A percentile compares a stretch with the other conserved stretches of the same genome.
These are phyloP conservation scores for Trichoderma atrobrunneum DNA, from an alignment of 2,329 filamentous ascomycete genomes.

Conservation along the genomic window DNA sequence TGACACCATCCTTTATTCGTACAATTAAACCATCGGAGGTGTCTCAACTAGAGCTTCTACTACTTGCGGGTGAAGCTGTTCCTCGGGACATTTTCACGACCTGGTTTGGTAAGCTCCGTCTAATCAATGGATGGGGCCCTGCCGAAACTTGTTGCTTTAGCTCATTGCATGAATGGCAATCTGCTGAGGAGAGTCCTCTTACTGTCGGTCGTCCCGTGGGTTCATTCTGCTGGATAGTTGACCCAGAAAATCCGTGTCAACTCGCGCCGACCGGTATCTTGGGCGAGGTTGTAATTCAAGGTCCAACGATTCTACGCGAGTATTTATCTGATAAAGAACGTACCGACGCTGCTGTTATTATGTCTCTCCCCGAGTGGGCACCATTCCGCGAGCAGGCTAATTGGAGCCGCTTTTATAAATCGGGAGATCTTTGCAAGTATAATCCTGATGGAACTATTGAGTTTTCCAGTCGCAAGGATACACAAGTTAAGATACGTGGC, in stretches of 20 bases:
- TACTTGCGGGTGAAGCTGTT: slow-evolving; percentile 21
- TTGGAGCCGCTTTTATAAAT: slow-evolving; percentile 16
- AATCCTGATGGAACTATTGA: slow-evolving; percentile 18
- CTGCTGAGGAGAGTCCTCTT: slow-evolving; percentile 5
- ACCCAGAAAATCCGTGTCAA: slow-evolving; percentile 12
- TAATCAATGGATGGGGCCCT: slow-evolving; percentile 25
- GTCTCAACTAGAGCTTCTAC: slow-evolving; percentile 13
- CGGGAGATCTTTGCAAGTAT: slow-evolving; percentile 17
- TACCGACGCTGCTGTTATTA: neutral
- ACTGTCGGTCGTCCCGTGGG: slow-evolving; percentile 18
- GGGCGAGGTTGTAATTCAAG: slow-evolving; percentile 20
- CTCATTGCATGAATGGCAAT: slow-evolving; percentile 18
- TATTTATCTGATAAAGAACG: slow-evolving; percentile 17
- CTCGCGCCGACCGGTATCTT: slow-evolving; percentile 15
- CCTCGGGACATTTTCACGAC: slow-evolving; percentile 12
- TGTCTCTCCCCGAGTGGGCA: slow-evolving; percentile 10
- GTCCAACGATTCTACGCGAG: slow-evolving; percentile 12
- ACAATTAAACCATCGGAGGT: slow-evolving; percentile 13
- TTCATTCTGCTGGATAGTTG: slow-evolving; percentile 16
- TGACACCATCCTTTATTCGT: slow-evolving; percentile 17
- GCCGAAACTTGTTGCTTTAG: slow-evolving; percentile 21
- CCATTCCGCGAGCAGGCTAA: neutral
- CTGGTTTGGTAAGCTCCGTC: slow-evolving; percentile 17
- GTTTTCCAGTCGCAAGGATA: slow-evolving; percentile 10
- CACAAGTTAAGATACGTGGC: slow-evolving; percentile 7